phyloP scores from a whole-genome alignment of 1,284 basidiomycete species.

The Boletellus sp. region DNA sequence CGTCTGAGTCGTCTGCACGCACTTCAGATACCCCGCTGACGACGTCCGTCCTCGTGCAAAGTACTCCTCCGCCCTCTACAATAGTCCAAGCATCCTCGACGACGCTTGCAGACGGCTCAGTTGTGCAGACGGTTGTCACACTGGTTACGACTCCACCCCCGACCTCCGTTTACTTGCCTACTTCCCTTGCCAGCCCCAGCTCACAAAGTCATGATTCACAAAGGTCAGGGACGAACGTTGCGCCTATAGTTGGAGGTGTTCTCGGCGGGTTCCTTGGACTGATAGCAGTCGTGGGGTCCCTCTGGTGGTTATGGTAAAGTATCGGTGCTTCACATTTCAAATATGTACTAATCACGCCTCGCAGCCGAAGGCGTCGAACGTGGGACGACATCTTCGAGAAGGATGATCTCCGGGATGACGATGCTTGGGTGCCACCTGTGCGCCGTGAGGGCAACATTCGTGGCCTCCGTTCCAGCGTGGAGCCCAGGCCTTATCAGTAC shows the following conservation, averaged over 20 bases:
- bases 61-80: slow-evolving; percentile 25
- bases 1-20: slow-evolving; percentile 3
- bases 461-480: slow-evolving; percentile 9
- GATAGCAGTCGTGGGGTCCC: slow-evolving; percentile 38
- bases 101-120: slow-evolving; percentile 36
- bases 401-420: slow-evolving; percentile 21
- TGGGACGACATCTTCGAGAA: slow-evolving; percentile 53
- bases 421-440: slow-evolving; percentile 9
- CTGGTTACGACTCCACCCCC: slow-evolving; percentile 27
- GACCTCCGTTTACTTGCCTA: slow-evolving; percentile 26
- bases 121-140: slow-evolving; percentile 31
- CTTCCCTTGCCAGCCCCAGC: slow-evolving; percentile 20
- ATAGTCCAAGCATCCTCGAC: slow-evolving; percentile 22
- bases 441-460: slow-evolving; percentile 12
- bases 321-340: not conserved
- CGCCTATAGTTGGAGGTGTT: slow-evolving; percentile 50
- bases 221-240: slow-evolving; percentile 33
- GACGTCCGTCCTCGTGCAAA: slow-evolving; percentile 27
- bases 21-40: slow-evolving; percentile 8
- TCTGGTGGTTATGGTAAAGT: slow-evolving; percentile 50
- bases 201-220: slow-evolving; percentile 17
- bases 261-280: slow-evolving; percentile 51
- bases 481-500: slow-evolving; percentile 49
- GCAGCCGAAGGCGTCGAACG: slow-evolving; percentile 42
- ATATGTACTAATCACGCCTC: slow-evolving; percentile 12